phyloP scores from a whole-genome alignment of 1,284 basidiomycete species.

The Tilletia indica region DNA sequence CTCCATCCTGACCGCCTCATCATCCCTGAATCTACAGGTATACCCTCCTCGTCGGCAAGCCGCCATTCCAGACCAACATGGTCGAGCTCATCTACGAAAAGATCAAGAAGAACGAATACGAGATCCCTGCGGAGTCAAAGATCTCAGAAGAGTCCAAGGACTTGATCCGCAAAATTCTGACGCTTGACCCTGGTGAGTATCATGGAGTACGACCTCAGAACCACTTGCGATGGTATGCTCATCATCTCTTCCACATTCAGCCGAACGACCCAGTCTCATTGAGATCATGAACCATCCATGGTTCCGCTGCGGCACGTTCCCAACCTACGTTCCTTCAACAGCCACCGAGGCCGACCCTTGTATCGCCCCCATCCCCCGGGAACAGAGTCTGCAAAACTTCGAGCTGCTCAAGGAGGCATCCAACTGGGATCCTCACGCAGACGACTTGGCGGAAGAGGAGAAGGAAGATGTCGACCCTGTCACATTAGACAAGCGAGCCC shows the following conservation, averaged over 20 bases:
- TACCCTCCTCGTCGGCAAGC: constrained; percentile 86
- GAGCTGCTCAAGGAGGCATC: constrained; percentile 43
- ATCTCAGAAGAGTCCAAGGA: constrained; percentile 73
- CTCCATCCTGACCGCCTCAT: too few species aligned
- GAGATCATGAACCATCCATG: constrained; percentile 64
- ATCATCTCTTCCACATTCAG: constrained; percentile 41
- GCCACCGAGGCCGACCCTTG: constrained; percentile 1
- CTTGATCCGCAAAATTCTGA: constrained; percentile 81
- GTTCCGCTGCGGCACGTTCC: constrained; percentile 9
- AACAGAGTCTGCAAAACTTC: constrained; percentile 42
- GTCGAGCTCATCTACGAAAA: constrained; percentile 68
- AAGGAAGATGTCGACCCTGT: constrained; percentile 25
- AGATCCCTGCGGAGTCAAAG: constrained; percentile 76
- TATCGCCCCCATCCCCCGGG: constrained; percentile 21
- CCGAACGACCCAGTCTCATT: constrained; percentile 74
- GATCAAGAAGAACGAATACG: constrained; percentile 90
- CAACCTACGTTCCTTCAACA: neutral
- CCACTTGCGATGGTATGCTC: too few species aligned
- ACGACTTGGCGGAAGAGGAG: constrained; percentile 33
- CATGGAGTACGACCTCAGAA: neutral
- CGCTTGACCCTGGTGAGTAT: constrained; percentile 59
- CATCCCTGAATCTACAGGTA: constrained; percentile 59
- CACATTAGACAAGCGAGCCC: constrained; percentile 16
- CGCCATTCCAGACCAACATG: constrained; percentile 96
- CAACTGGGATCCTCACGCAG: constrained; percentile 42